Conservation (phyloP, 2,329 filamentous ascomycete species). For the Colletotrichum costaricense region DNA sequence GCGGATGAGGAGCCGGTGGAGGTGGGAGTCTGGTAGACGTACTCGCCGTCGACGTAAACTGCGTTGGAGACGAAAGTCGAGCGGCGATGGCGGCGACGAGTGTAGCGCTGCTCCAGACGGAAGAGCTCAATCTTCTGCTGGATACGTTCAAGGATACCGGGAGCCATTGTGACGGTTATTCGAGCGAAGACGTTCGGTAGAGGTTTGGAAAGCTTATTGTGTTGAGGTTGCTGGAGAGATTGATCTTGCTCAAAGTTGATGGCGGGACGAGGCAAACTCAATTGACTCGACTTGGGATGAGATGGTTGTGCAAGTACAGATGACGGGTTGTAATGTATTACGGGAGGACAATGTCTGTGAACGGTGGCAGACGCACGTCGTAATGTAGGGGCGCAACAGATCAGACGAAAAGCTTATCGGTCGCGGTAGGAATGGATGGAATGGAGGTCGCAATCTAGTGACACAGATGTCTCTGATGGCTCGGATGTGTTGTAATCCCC, state of each 20-base stretch:
- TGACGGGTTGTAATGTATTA: background rate
- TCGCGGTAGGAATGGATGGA: constrained; percentile 6
- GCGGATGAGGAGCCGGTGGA: constrained; percentile 67
- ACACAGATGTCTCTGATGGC: constrained; percentile 30
- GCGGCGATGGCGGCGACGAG: constrained; percentile 85
- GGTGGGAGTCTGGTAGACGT: constrained; percentile 79
- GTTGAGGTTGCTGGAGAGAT: background rate
- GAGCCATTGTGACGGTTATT: constrained; percentile 51
- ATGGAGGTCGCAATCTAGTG: constrained; percentile 25
- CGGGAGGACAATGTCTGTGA: background rate
- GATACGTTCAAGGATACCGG: constrained; percentile 68
- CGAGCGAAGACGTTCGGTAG: background rate
- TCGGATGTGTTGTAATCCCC: constrained; percentile 1
- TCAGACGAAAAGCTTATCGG: constrained; percentile 32
- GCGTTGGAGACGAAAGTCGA: constrained; percentile 91
- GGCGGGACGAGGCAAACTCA: constrained; percentile 9
- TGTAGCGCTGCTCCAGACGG: constrained; percentile 95
- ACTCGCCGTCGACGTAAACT: constrained; percentile 95
- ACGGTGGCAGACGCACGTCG: constrained; percentile 7
- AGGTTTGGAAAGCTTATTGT: background rate
- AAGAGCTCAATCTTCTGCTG: constrained; percentile 86
- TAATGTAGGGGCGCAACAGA: constrained; percentile 8
- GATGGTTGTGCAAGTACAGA: background rate
- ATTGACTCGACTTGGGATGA: background rate
- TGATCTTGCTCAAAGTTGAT: background rate